Base-by-base conservation (phyloP, 257 asterid genomes). In the Solanum chilense region DNA sequence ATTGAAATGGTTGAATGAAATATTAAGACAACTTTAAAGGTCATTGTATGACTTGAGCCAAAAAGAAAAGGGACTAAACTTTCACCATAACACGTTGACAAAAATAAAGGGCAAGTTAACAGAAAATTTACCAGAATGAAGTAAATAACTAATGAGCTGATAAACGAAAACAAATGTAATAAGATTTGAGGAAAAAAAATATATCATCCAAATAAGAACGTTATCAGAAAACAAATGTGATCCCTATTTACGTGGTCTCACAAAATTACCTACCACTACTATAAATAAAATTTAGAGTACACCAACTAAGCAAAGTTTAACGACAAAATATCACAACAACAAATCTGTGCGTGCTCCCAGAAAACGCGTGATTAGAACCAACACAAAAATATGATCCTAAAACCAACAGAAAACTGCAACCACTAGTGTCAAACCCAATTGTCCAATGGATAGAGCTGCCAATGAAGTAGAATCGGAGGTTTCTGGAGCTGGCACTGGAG, bases 401-500 rank as follows among this genome's bases (percentile, higher is more conserved):
- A 93, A 90, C 49, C 89, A 86, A 62, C 76, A 90, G 83, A 85
- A 39, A 6, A 87, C 85, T 77, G 89, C 91, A 23, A 64, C 86
- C 23, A 69, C 80, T 23, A 66, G 27, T 33, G 90, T 73, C 3
- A 90, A 27, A 7, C 88, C 56, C 11, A 90, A 13, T 8, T 87
- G 86, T 66, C 78, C 94, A 6, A 85, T 2, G 0, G 95, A 88
- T 62, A 76, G 12, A n/a, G 88, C 73, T 66, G 35, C 41, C 7
- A 90, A 69, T 9, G 89, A 83, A 7, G 90, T 88, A 18, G 95
- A 90, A 80, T 88, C 92, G 2, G 93, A 91, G 87, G 84, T 71
- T 25, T 92, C 92, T 0, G 90, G 90, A 18, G 95, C 80, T 5
- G 94, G 90, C 12, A 93, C 88, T 0, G 96, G 93, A 44, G 94